Evolutionary conservation across 2,329 filamentous ascomycete genomes (phyloP).

Genomic region (Davidsoniella neocaledoniae): DNA sequence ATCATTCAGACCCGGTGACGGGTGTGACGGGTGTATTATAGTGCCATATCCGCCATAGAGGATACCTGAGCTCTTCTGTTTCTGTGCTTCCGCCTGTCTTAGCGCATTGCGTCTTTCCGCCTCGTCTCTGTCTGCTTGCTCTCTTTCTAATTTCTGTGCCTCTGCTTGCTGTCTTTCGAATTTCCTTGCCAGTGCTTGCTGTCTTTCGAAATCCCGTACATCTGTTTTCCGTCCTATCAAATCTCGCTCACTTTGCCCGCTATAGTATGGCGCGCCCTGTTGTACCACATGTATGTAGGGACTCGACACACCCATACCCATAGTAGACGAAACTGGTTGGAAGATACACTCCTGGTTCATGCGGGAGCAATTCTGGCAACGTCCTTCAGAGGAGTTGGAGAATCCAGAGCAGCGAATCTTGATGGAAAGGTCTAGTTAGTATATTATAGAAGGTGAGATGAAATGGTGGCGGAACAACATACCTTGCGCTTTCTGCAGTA

Average conservation of each 20-base stretch:
- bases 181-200: too few relatives aligned
- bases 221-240: too few relatives aligned
- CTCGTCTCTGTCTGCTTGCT: too few relatives aligned
- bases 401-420: slow-evolving; percentile 47
- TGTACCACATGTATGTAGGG: too few relatives aligned
- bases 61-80: slow-evolving; percentile 28
- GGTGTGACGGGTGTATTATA: slow-evolving; percentile 5
- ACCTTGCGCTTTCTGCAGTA: slow-evolving; percentile 48
- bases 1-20: slow-evolving; percentile 10
- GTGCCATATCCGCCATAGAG: slow-evolving; percentile 26
- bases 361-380: slow-evolving; percentile 44
- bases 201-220: too few relatives aligned
- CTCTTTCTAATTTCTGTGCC: too few relatives aligned
- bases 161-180: too few relatives aligned
- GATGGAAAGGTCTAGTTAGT: not conserved
- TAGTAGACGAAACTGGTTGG: slow-evolving; percentile 32
- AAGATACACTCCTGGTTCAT: slow-evolving; percentile 47
- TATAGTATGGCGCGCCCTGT: too few relatives aligned
- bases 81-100: slow-evolving; percentile 33
- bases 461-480: slow-evolving; percentile 7
- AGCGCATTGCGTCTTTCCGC: too few relatives aligned
- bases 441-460: not conserved
- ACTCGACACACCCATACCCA: too few relatives aligned
- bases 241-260: too few relatives aligned
- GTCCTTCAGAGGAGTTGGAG: slow-evolving; percentile 39